Evolutionary conservation across 2,329 filamentous ascomycete genomes (phyloP), one percentile per base, ranked within the genome.

Genomic region (Dactylellina leptospora): DNA sequence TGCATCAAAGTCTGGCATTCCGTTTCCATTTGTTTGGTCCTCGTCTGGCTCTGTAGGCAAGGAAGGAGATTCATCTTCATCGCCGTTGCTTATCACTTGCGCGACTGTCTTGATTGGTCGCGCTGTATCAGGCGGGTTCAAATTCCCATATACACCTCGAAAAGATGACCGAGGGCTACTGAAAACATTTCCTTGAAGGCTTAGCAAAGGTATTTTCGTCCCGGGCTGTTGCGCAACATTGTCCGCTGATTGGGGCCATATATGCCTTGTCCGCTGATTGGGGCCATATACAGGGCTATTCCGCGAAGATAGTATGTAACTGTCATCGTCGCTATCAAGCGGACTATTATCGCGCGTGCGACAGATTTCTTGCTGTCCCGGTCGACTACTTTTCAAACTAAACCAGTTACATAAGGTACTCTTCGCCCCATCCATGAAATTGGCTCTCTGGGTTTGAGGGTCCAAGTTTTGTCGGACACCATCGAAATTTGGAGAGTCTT

Each of bases 31-130:
- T 10, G 25, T n/a, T 9, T 0, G 8, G 4, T 51, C 45, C 23
- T 54, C 58, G 9, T 63, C 48, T 1, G 40, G 38, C 20, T 63
- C 50, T 22, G 59, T 63, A 9, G 59, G 48, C 1, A 55, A 27
- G 6, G 59, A 3, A 20, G 22, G 25, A n/a, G 18, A n/a, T 4
- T 63, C 59, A 16, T 63, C 50, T 48, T 63, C 48, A 20, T 48
- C 59, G 10, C 48, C 48, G 23, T 13, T 3, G 28, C 38, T 63
- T n/a, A 48, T 25, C 3, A 25, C 23, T 22, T 25, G 48, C 6
- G 30, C 28, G 6, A 33, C 1, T 48, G 9, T 47, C 9, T 38
- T 54, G 3, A 18, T 47, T 38, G 27, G 38, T n/a, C 48, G 38
- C n/a, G 48, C 59, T 11, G 36, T 55, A 27, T 63, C 50, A 0